Evolutionary conservation across 208 protist species (phyloP), one percentile per base, ranked within the genome.

Genomic region (Phytomonas francai): DNA sequence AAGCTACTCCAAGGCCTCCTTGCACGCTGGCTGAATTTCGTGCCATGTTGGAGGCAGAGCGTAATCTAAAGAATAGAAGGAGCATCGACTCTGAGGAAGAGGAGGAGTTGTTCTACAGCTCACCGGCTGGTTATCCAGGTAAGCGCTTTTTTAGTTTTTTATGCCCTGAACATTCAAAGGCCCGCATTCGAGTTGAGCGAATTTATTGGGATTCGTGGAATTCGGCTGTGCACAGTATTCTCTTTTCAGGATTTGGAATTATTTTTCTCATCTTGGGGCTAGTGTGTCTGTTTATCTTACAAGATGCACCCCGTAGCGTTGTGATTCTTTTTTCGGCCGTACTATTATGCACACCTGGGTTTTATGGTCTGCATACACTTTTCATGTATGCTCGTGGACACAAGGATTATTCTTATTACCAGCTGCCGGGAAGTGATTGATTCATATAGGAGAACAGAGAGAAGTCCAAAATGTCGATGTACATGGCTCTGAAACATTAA

Each of bases 131-230:
- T 19, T 82, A 81, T 27, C 59, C 71, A n/a, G 66, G 65, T n/a
- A 61, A 83, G 4, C 33, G 25, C 6, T 45, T 93, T 45, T 90
- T 85, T 59, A 57, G 63, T 7, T 91, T 73, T 59, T 63, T 93
- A 27, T 82, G 81, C 67, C 69, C 78, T 27, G 39, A 6, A 49
- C 12, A 3, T 49, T 19, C 2, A 2, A 19, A 73, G 0, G 85
- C 81, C 5, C 80, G 84, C 14, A 74, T 78, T 22, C 84, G 84
- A 9, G 72, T 95, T 51, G 81, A 84, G 70, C 71, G 82, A 3
- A 59, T 95, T 27, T 95, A 93, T 71, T 95, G 87, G 87, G 70
- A 81, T 19, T 75, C 77, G 11, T 93, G 84, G 84, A 68, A 68
- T 59, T 58, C 76, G 39, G 80, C 93, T 63, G 74, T 84, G 7